Conservation (phyloP, 176 grass and related monocot species). For the Olyra latifolia region DNA sequence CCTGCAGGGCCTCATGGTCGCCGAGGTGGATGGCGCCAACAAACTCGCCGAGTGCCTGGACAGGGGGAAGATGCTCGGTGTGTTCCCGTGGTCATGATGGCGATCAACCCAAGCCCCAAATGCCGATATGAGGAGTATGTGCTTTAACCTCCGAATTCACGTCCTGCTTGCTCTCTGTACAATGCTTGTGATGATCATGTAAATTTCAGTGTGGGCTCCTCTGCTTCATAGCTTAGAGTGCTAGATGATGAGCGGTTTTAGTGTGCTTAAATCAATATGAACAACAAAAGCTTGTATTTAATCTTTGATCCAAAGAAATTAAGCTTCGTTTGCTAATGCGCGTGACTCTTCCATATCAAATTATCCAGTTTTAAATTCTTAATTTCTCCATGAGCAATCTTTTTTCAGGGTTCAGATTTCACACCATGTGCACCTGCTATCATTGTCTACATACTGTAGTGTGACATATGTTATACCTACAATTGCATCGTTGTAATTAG, state of each 20-base stretch:
- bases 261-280: conserved; percentile 33
- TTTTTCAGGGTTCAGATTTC: background rate
- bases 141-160: too few relatives aligned
- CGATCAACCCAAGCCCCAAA: background rate
- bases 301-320: conserved; percentile 17
- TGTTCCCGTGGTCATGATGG: conserved; percentile 72
- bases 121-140: too few relatives aligned
- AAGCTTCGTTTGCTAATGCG: background rate
- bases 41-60: conserved; percentile 66
- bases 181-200: too few relatives aligned
- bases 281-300: conserved; percentile 25
- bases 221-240: too few relatives aligned
- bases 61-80: conserved; percentile 78
- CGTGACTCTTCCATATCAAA: background rate
- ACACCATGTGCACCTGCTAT: too few relatives aligned
- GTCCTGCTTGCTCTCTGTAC: too few relatives aligned
- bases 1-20: conserved; percentile 50
- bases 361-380: background rate
- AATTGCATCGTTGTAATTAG: too few relatives aligned
- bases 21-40: conserved; percentile 80
- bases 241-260: background rate
- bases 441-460: too few relatives aligned
- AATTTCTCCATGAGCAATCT: too few relatives aligned
- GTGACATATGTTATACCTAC: too few relatives aligned
- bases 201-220: too few relatives aligned